phyloP scores from a whole-genome alignment of 2,329 filamentous ascomycete species.

The Huntiella decipiens region DNA sequence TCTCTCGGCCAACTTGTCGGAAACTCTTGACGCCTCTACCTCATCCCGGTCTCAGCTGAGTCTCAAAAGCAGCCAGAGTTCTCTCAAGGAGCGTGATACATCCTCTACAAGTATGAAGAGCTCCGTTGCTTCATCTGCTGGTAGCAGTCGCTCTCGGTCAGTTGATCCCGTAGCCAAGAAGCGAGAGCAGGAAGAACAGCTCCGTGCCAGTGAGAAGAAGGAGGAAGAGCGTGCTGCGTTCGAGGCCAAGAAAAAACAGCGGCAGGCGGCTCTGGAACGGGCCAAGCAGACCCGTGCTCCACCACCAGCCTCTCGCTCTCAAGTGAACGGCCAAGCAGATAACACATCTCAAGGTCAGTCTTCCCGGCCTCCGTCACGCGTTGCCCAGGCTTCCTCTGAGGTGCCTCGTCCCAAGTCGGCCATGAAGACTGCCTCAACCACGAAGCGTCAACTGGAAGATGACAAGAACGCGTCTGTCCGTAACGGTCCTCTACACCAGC shows the following conservation, averaged over 20 bases:
- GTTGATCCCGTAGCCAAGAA: conserved; percentile 60
- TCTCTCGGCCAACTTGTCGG: conserved; percentile 38
- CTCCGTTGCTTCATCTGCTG: conserved; percentile 34
- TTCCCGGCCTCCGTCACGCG: conserved; percentile 33
- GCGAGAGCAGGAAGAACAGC: conserved; percentile 75
- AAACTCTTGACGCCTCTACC: conserved; percentile 23
- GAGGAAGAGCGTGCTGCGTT: conserved; percentile 41
- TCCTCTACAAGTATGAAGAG: conserved; percentile 44
- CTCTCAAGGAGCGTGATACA: conserved; percentile 34
- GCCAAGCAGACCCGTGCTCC: conserved; percentile 46
- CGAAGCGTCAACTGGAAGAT: conserved; percentile 55
- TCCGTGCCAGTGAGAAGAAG: conserved; percentile 59
- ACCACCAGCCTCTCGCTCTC: conserved; percentile 37
- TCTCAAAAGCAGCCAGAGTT: conserved; percentile 49
- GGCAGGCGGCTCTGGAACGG: conserved; percentile 43
- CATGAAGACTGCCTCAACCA: conserved; percentile 41
- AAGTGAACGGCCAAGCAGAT: conserved; percentile 28
- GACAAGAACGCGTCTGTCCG: conserved; percentile 39
- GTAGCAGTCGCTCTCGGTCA: conserved; percentile 42
- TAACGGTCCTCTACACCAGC: conserved; percentile 41
- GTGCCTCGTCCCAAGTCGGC: conserved; percentile 20
- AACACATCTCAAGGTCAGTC: conserved; percentile 25
- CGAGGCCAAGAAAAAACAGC: conserved; percentile 45
- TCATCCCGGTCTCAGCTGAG: conserved; percentile 26
- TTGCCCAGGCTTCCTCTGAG: conserved; percentile 28